Evolutionary conservation across 495 filamentous ascomycete species (phyloP).

Genomic region (Neurospora hispaniola): DNA sequence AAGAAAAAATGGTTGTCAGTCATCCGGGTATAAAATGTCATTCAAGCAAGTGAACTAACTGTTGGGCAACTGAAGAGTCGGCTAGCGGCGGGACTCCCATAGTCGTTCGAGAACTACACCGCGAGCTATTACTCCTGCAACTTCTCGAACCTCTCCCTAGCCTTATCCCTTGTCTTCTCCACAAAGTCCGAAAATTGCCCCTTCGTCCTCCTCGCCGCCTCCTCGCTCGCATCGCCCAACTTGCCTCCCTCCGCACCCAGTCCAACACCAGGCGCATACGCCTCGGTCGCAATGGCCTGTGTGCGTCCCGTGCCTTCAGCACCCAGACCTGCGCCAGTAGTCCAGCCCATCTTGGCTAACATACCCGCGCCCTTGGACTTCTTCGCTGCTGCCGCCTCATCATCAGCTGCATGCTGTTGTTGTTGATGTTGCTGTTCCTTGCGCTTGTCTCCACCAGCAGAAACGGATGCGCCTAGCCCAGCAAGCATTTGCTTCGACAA

Average conservation of each 20-base stretch:
- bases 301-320: constrained; percentile 68
- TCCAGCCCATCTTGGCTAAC: constrained; percentile 88
- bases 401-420: not conserved
- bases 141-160: constrained; percentile 66
- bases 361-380: constrained; percentile 78
- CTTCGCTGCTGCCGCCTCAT: constrained; percentile 15
- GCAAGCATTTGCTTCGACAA: not conserved
- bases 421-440: constrained; percentile 12
- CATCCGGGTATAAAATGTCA: not conserved
- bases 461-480: not conserved
- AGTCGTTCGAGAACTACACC: not conserved
- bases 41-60: not conserved
- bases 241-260: constrained; percentile 75
- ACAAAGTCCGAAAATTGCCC: constrained; percentile 64
- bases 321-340: constrained; percentile 67
- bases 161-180: constrained; percentile 66
- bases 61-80: not conserved
- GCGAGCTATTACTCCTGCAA: constrained; percentile 23
- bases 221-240: constrained; percentile 72
- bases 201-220: constrained; percentile 63
- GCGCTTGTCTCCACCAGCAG: constrained; percentile 12
- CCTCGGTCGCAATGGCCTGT: constrained; percentile 63
- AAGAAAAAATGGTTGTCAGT: not conserved
- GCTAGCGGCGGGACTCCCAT: not conserved
- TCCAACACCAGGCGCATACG: constrained; percentile 77